Percentiles rank a stretch among this genome's conserved stretches.
These are phyloP conservation scores for Trypanosoma cruzi DNA, from an alignment of 208 protist species.

Conservation along the genomic window DNA sequence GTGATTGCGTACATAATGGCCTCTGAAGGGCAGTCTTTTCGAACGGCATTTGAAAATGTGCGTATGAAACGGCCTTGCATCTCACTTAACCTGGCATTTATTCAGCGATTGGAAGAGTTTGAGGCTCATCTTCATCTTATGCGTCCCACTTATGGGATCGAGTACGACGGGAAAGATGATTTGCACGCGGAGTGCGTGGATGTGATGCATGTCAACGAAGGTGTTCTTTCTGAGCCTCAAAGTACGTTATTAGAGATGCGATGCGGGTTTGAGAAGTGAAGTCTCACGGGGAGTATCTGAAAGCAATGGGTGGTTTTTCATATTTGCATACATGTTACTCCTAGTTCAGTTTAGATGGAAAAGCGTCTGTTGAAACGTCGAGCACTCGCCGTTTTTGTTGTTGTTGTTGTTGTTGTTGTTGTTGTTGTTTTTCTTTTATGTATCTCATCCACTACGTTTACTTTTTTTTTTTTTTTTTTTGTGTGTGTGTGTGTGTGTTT, in stretches of 20 bases:
- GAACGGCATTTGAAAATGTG: constrained; percentile 56
- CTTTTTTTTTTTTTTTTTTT: no score
- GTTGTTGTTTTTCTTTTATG: no score
- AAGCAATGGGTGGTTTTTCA: background rate
- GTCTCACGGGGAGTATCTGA: background rate
- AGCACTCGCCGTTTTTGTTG: background rate
- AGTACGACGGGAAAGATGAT: background rate
- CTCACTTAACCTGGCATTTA: constrained; percentile 82
- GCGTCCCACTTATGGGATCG: background rate
- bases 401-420: no score
- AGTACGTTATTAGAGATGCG: constrained; percentile 4
- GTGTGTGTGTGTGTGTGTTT: no score
- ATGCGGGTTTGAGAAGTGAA: background rate
- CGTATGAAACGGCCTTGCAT: constrained; percentile 55
- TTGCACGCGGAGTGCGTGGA: background rate
- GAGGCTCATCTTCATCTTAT: constrained; percentile 11
- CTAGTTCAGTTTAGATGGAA: no score
- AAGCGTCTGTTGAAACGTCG: no score
- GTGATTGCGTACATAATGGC: constrained; percentile 63
- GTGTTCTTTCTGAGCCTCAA: background rate
- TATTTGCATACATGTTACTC: background rate
- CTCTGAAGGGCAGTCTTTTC: constrained; percentile 48
- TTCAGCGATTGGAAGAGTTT: constrained; percentile 56
- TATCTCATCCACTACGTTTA: no score
- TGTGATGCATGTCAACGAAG: background rate